Evolutionary conservation across 1,284 basidiomycete species (phyloP).

Genomic region (Apiotrichum domesticum): DNA sequence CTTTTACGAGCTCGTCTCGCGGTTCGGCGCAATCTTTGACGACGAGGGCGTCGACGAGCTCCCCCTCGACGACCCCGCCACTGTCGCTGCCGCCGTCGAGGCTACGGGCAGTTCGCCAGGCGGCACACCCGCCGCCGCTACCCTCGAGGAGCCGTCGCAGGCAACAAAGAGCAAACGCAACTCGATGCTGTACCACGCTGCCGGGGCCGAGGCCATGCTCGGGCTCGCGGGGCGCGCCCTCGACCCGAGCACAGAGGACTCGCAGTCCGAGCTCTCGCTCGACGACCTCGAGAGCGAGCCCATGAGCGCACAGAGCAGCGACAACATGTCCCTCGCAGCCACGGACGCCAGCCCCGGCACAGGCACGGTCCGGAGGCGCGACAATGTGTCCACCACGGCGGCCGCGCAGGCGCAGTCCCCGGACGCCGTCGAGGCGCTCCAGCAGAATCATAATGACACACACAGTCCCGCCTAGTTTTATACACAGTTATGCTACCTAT

Average conservation of each 20-base stretch:
- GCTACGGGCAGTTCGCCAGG: not conserved
- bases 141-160: not conserved
- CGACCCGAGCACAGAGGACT: slow-evolving; percentile 26
- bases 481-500: not conserved
- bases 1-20: slow-evolving; percentile 83
- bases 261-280: slow-evolving; percentile 10
- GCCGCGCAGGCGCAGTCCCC: not conserved
- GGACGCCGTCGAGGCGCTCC: too few relatives aligned
- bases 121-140: not conserved
- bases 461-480: not conserved
- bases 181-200: slow-evolving; percentile 44
- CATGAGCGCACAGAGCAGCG: slow-evolving; percentile 11
- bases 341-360: not conserved
- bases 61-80: slow-evolving; percentile 8
- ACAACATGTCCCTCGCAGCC: slow-evolving; percentile 8
- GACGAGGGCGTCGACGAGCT: slow-evolving; percentile 47
- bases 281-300: slow-evolving; percentile 16
- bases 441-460: not conserved
- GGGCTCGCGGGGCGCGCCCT: slow-evolving; percentile 40
- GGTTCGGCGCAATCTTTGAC: slow-evolving; percentile 84
- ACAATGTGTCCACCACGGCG: not conserved
- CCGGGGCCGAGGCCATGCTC: slow-evolving; percentile 40
- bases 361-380: not conserved
- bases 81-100: slow-evolving; percentile 22
- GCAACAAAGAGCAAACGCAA: slow-evolving; percentile 39